phyloP scores from a whole-genome alignment of 352 stramenopile species.

The Pythium utonaiense region DNA sequence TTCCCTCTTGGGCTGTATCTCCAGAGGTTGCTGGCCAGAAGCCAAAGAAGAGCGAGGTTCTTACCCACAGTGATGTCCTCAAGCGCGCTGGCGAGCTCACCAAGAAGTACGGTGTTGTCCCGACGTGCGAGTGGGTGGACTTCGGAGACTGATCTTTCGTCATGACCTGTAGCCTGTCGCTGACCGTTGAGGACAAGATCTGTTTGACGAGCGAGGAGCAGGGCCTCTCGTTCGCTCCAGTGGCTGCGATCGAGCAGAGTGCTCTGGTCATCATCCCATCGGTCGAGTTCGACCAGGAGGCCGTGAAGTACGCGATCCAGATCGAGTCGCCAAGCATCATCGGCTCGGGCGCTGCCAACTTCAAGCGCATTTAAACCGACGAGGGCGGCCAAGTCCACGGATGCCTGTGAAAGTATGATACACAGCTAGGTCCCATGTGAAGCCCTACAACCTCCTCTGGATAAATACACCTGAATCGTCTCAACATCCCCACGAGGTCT shows the following conservation, averaged over 20 bases:
- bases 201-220: conserved; percentile 65
- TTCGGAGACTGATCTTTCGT: background rate
- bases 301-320: conserved; percentile 71
- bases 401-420: background rate
- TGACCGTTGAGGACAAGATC: conserved; percentile 82
- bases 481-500: background rate
- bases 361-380: conserved; percentile 75
- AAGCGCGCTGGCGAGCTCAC: conserved; percentile 65
- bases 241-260: conserved; percentile 72
- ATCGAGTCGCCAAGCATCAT: conserved; percentile 77
- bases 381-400: background rate
- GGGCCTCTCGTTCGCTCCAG: conserved; percentile 60
- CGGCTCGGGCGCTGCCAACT: conserved; percentile 66
- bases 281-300: conserved; percentile 59
- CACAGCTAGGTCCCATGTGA: background rate
- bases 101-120: conserved; percentile 49
- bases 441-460: background rate
- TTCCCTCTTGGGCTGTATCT: conserved; percentile 4
- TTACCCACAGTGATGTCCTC: conserved; percentile 80
- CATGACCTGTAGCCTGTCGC: conserved; percentile 41
- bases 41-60: conserved; percentile 74
- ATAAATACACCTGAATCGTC: background rate
- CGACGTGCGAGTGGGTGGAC: background rate
- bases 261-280: conserved; percentile 78
- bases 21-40: conserved; percentile 71